Evolutionary conservation across 2,329 filamentous ascomycete species (phyloP).

Genomic region (Aspergillus fumigatiaffinis): DNA sequence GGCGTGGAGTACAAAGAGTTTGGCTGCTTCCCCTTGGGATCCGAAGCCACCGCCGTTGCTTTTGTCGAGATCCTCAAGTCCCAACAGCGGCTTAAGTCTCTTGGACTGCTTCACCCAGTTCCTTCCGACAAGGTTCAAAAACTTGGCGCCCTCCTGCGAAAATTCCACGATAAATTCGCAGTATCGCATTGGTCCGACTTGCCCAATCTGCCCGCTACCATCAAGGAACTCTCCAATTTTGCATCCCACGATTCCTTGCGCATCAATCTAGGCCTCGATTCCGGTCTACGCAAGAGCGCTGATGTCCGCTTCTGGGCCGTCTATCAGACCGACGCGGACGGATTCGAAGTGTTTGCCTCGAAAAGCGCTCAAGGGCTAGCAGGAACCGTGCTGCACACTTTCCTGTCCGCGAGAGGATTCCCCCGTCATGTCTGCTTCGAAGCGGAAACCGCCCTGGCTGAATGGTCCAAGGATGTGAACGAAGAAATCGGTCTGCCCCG

Average conservation of each 20-base stretch:
- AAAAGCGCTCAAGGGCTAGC: constrained; percentile 42
- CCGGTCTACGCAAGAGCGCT: constrained; percentile 36
- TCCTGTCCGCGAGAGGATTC: constrained; percentile 40
- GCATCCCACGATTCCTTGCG: constrained; percentile 24
- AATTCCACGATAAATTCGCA: constrained; percentile 27
- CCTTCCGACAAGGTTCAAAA: constrained; percentile 30
- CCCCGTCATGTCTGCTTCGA: constrained; percentile 39
- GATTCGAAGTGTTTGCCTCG: constrained; percentile 41
- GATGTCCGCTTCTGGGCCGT: constrained; percentile 42
- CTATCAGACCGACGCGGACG: constrained; percentile 33
- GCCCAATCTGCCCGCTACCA: constrained; percentile 19
- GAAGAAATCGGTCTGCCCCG: constrained; percentile 31
- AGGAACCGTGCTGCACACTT: constrained; percentile 45
- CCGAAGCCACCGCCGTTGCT: constrained; percentile 37
- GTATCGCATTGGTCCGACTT: constrained; percentile 15
- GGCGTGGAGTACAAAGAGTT: constrained; percentile 38
- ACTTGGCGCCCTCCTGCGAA: constrained; percentile 28
- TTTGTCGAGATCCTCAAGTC: constrained; percentile 45
- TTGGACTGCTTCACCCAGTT: constrained; percentile 41
- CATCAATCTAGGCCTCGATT: constrained; percentile 38
- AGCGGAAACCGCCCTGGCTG: constrained; percentile 35
- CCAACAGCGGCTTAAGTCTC: constrained; percentile 40
- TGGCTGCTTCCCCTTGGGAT: constrained; percentile 48
- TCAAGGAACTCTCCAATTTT: constrained; percentile 30
- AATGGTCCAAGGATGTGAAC: constrained; percentile 30